Evolutionary conservation across 2,329 filamentous ascomycete species (phyloP), one percentile per base, ranked within the genome.

Genomic region (Emergomyces africanus): DNA sequence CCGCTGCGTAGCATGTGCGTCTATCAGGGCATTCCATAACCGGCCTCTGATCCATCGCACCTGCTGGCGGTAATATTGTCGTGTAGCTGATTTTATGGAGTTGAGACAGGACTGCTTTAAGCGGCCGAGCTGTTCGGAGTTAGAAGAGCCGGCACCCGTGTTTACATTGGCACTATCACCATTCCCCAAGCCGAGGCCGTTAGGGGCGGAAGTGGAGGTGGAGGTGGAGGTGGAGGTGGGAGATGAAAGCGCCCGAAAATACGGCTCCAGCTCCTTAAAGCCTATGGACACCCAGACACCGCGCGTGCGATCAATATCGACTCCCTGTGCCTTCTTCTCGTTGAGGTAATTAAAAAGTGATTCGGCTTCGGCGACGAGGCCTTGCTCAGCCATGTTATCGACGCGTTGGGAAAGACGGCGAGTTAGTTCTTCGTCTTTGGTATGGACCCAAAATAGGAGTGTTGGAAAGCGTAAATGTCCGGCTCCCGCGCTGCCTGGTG

Each of bases 221-320:
- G 51, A 25, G 9, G 48, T 2, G 28, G 48, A 50, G 28, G 57
- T 15, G 25, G 51, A 25, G 9, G 48, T 2, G 28, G 48, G 33
- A 28, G 57, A 63, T 59, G 8, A 64, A 66, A 64, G 73, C 66
- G 81, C 80, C 1, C 74, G 66, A 28, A 91, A 75, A 67, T 90
- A 96, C 0, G 83, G 79, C 60, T 88, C 81, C 68, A 97, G 87
- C 69, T 99, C 90, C 70, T 95, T 96, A 74, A 90, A 96, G 0
- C 94, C 94, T 62, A 99, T 99, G 0, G 91, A 94, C 57, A 95
- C 88, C 90, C 92, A 99, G 49, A 99, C 95, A 0, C 94, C 95
- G 57, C 85, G 84, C 1, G 83, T 88, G 64, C 83, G 80, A 68
- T 97, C 90, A 1, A 94, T 73, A 0, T 72, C 64, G 1, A 77